phyloP scores from a whole-genome alignment of 106 monocot genomes.

The Vanilla planifolia region DNA sequence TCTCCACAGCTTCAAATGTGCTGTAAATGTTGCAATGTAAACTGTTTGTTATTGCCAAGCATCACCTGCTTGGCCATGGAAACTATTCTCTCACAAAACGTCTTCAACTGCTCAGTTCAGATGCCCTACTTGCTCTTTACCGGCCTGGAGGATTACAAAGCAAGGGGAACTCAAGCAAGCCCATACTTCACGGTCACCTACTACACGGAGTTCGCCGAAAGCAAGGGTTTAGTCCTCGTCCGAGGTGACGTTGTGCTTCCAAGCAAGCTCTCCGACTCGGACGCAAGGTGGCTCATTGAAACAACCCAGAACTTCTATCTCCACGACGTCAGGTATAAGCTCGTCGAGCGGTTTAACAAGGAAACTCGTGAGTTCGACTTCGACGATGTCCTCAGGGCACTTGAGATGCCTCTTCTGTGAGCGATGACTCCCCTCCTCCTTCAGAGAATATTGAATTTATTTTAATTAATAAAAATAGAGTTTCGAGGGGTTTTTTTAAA shows the following conservation, averaged over 20 bases:
- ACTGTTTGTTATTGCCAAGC: too few relatives aligned
- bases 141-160: slow-evolving; percentile 95
- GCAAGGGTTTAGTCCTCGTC: slow-evolving; percentile 72
- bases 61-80: too few relatives aligned
- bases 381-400: slow-evolving; percentile 80
- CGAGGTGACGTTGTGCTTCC: slow-evolving; percentile 88
- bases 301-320: slow-evolving; percentile 84
- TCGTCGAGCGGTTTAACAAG: slow-evolving; percentile 94
- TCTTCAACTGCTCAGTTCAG: slow-evolving; percentile 45
- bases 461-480: too few relatives aligned
- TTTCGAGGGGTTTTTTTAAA: too few relatives aligned
- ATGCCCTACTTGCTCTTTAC: slow-evolving; percentile 91
- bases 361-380: slow-evolving; percentile 89
- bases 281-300: slow-evolving; percentile 77
- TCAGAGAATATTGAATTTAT: too few relatives aligned
- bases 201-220: slow-evolving; percentile 83
- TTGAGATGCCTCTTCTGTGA: slow-evolving; percentile 77
- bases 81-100: too few relatives aligned
- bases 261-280: slow-evolving; percentile 74
- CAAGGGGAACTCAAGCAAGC: slow-evolving; percentile 88
- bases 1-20: too few relatives aligned
- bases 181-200: slow-evolving; percentile 80
- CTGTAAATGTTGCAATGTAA: too few relatives aligned
- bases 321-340: slow-evolving; percentile 69
- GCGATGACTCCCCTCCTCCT: background rate